Conservation (phyloP, 371 early-diverging fungal genomes). For the Mortierella sp. region DNA sequence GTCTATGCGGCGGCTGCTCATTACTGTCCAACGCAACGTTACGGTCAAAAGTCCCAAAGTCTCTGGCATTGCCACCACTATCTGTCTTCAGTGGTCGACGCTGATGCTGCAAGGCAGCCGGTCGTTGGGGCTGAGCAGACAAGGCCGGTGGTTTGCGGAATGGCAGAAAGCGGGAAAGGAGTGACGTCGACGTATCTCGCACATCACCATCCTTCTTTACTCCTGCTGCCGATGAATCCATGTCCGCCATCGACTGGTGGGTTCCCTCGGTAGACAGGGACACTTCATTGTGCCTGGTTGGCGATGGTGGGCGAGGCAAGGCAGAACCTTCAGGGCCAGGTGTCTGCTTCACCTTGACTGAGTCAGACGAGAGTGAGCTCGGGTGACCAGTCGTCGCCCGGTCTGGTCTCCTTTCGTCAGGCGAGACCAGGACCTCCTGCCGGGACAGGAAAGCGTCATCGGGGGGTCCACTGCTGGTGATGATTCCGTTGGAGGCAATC, state of each 20-base stretch:
- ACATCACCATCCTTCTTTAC: too few relatives aligned
- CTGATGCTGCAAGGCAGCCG: neutral
- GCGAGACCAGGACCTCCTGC: slow-evolving; percentile 39
- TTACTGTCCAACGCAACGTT: slow-evolving; percentile 7
- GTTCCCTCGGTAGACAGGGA: neutral
- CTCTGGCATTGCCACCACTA: neutral
- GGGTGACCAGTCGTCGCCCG: slow-evolving; percentile 13
- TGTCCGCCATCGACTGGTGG: neutral
- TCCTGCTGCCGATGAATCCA: neutral
- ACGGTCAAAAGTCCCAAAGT: slow-evolving; percentile 11
- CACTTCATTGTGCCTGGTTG: neutral
- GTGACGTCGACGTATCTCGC: slow-evolving; percentile 26
- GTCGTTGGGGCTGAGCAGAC: neutral
- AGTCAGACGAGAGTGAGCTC: neutral
- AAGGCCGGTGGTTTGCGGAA: neutral
- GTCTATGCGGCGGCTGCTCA: slow-evolving; percentile 12
- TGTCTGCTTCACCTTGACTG: neutral
- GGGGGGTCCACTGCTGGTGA: slow-evolving; percentile 33
- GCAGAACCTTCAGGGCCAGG: too few relatives aligned
- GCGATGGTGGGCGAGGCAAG: neutral
- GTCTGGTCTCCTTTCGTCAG: slow-evolving; percentile 40
- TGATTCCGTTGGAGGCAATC: slow-evolving; percentile 39
- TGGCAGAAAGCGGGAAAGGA: slow-evolving; percentile 18
- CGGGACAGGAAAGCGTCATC: neutral
- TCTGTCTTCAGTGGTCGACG: slow-evolving; percentile 7